Conservation (phyloP, 1,139 yeast species). For the Diutina mesorugosa region DNA sequence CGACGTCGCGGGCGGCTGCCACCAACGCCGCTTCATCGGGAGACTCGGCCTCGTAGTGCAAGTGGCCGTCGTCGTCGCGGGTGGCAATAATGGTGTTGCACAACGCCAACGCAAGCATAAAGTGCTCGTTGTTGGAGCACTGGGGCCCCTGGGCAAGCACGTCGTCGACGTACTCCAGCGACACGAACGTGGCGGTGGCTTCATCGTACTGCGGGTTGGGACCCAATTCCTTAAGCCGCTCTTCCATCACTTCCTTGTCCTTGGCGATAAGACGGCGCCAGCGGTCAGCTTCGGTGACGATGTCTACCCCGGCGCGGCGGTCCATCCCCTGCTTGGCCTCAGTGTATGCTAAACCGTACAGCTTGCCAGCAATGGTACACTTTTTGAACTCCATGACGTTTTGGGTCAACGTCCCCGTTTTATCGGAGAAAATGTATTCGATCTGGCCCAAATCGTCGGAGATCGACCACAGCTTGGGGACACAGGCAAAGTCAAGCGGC, state of each 20-base stretch:
- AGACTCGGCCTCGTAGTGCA: conserved; percentile 74
- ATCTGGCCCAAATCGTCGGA: conserved; percentile 57
- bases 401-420: conserved; percentile 50
- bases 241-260: conserved; percentile 43
- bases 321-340: conserved; percentile 49
- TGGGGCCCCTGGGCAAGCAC: conserved; percentile 21
- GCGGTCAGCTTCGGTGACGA: conserved; percentile 44
- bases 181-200: conserved; percentile 27
- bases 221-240: conserved; percentile 8
- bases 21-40: conserved; percentile 98
- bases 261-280: conserved; percentile 36
- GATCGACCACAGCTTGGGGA: conserved; percentile 50
- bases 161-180: conserved; percentile 31
- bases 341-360: conserved; percentile 50
- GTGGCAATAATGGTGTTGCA: conserved; percentile 53
- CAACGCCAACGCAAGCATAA: conserved; percentile 39
- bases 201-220: conserved; percentile 20
- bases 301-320: conserved; percentile 76
- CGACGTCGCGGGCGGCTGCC: conserved; percentile 84
- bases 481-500: conserved; percentile 42
- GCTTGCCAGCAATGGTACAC: conserved; percentile 40
- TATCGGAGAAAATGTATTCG: conserved; percentile 49
- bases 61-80: conserved; percentile 32
- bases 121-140: conserved; percentile 28
- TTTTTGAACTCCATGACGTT: conserved; percentile 50